phyloP scores from a whole-genome alignment of 306 rosid species.

The Trifolium dubium region DNA sequence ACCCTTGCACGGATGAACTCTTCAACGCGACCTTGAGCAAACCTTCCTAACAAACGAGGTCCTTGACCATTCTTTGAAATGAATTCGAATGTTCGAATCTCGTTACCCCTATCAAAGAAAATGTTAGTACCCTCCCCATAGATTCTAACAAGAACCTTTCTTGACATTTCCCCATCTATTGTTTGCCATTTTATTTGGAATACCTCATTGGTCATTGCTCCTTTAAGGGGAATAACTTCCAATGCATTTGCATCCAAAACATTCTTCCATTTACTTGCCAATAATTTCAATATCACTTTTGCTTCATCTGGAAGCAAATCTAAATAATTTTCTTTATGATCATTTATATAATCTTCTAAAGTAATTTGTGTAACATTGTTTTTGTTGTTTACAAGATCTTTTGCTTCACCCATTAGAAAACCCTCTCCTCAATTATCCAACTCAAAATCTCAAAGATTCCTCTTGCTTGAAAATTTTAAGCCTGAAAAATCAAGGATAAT shows the following conservation, averaged over 20 bases:
- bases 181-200: conserved; percentile 86
- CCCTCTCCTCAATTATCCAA: conserved; percentile 19
- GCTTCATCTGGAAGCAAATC: conserved; percentile 66
- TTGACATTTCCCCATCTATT: conserved; percentile 50
- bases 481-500: conserved; percentile 37
- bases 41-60: conserved; percentile 76
- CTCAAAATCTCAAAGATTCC: conserved; percentile 14
- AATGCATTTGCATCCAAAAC: conserved; percentile 57
- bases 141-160: conserved; percentile 73
- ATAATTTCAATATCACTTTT: conserved; percentile 53
- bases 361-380: conserved; percentile 19
- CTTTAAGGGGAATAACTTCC: conserved; percentile 74
- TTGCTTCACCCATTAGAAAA: conserved; percentile 43
- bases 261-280: conserved; percentile 77
- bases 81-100: conserved; percentile 62
- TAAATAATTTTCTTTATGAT: conserved; percentile 11
- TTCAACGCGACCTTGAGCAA: conserved; percentile 76
- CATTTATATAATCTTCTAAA: conserved; percentile 42
- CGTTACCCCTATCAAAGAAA: conserved; percentile 70
- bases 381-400: conserved; percentile 37
- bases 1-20: conserved; percentile 88
- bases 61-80: conserved; percentile 82
- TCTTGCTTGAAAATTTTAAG: not conserved
- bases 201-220: conserved; percentile 87
- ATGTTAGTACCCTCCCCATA: conserved; percentile 78